Evolutionary conservation across 352 stramenopile genomes (phyloP).

Genomic region (Thalassiosira gravida): DNA sequence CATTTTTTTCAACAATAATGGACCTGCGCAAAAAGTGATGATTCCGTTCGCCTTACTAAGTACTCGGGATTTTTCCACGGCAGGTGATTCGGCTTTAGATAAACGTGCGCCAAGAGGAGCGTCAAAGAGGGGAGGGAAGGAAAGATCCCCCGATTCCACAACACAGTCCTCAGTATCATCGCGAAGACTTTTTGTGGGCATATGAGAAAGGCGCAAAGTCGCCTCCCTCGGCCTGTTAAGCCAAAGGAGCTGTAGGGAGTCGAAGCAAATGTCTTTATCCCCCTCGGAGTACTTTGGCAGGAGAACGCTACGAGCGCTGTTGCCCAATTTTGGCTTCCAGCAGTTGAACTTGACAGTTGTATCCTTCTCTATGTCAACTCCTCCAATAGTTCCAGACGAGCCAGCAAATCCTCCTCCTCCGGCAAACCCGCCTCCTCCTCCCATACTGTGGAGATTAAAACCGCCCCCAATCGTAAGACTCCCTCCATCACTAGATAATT

Average conservation of each 20-base stretch:
- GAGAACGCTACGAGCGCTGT: slow-evolving; percentile 58
- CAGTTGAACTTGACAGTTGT: slow-evolving; percentile 58
- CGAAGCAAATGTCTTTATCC: slow-evolving; percentile 59
- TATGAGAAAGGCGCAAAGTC: slow-evolving; percentile 50
- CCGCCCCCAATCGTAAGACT: slow-evolving; percentile 54
- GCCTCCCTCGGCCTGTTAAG: slow-evolving; percentile 66
- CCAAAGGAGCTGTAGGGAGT: slow-evolving; percentile 73
- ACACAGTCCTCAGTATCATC: slow-evolving; percentile 6
- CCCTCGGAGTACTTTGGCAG: slow-evolving; percentile 29
- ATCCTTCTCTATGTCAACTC: slow-evolving; percentile 45
- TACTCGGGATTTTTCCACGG: slow-evolving; percentile 18
- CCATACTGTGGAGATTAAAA: slow-evolving; percentile 62
- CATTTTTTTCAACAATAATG: slow-evolving; percentile 72
- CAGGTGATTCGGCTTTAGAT: slow-evolving; percentile 4
- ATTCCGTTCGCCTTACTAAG: slow-evolving; percentile 69
- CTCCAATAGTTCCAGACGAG: not conserved
- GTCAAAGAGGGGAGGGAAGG: slow-evolving; percentile 19
- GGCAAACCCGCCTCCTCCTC: slow-evolving; percentile 78
- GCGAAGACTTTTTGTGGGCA: slow-evolving; percentile 6
- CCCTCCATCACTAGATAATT: slow-evolving; percentile 15
- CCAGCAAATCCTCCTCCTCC: slow-evolving; percentile 14
- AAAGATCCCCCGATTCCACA: slow-evolving; percentile 13
- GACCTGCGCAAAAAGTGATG: slow-evolving; percentile 74
- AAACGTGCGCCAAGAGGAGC: no score
- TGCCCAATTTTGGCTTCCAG: slow-evolving; percentile 65